These are phyloP conservation scores for Mycena rosella DNA, from an alignment of 768 basidiomycete genomes.

Conservation along the genomic window DNA sequence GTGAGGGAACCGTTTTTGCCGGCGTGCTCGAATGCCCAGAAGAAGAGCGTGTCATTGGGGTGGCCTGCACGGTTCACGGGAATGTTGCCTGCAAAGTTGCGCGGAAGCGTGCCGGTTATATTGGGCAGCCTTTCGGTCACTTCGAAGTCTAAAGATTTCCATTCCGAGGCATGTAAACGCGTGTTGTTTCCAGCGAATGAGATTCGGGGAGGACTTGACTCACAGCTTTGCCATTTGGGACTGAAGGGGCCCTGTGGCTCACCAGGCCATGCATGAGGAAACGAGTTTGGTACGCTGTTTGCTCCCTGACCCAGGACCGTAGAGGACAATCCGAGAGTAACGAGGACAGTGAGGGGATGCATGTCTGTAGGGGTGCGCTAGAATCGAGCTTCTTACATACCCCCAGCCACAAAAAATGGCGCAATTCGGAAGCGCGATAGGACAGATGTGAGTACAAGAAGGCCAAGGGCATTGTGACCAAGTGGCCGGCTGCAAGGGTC, in stretches of 20 bases:
- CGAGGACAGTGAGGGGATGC: slow-evolving; percentile 7
- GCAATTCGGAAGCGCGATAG: slow-evolving; percentile 31
- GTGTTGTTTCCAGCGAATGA: background rate
- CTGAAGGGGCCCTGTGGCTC: slow-evolving; percentile 45
- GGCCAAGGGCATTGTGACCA: slow-evolving; percentile 24
- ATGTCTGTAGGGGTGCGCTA: slow-evolving; percentile 7
- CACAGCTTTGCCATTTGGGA: slow-evolving; percentile 56
- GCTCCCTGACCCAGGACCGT: slow-evolving; percentile 16
- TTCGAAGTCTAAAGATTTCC: slow-evolving; percentile 49
- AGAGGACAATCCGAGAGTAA: slow-evolving; percentile 9
- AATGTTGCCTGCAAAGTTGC: slow-evolving; percentile 58
- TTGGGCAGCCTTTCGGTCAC: slow-evolving; percentile 56
- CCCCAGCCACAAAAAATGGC: slow-evolving; percentile 13
- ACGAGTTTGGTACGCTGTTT: slow-evolving; percentile 30
- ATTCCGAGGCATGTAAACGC: background rate
- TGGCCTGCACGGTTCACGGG: slow-evolving; percentile 54
- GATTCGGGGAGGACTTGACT: slow-evolving; percentile 20
- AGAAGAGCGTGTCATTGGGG: slow-evolving; percentile 70
- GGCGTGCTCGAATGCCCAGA: slow-evolving; percentile 68
- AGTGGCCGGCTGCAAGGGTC: slow-evolving; percentile 7
- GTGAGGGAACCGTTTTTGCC: slow-evolving; percentile 65
- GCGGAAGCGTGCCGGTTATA: slow-evolving; percentile 49
- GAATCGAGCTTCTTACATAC: slow-evolving; percentile 12
- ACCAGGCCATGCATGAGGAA: slow-evolving; percentile 41
- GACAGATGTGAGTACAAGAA: slow-evolving; percentile 10